Evolutionary conservation across 352 stramenopile species (phyloP).

Genomic region (Plasmopara muralis): DNA sequence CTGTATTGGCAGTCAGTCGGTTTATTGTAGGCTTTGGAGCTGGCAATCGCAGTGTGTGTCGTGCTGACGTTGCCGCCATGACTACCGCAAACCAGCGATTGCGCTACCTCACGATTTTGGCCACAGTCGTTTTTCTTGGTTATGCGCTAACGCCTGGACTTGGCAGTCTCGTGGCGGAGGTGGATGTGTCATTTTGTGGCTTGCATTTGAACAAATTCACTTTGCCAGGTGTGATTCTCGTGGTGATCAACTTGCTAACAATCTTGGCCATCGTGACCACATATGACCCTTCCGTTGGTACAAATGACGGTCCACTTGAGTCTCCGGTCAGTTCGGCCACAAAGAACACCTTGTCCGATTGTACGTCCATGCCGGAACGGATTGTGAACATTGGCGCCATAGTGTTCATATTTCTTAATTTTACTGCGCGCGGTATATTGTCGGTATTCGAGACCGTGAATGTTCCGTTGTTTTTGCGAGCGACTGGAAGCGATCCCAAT

Average conservation of each 20-base stretch:
- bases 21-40: conserved; percentile 77
- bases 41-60: conserved; percentile 72
- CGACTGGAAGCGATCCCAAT: conserved; percentile 50
- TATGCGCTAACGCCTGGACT: conserved; percentile 70
- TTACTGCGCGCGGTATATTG: conserved; percentile 64
- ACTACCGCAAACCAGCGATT: conserved; percentile 67
- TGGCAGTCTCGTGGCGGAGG: conserved; percentile 54
- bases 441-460: conserved; percentile 83
- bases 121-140: conserved; percentile 67
- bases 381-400: conserved; percentile 66
- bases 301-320: conserved; percentile 54
- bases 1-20: conserved; percentile 44
- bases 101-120: conserved; percentile 67
- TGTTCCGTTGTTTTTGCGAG: conserved; percentile 70
- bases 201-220: conserved; percentile 78
- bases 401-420: conserved; percentile 81
- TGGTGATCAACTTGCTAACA: conserved; percentile 53
- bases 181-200: conserved; percentile 48
- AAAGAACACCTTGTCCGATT: conserved; percentile 44
- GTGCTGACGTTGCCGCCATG: conserved; percentile 62
- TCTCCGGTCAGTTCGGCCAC: conserved; percentile 28
- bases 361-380: conserved; percentile 48
- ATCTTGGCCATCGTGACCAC: conserved; percentile 57
- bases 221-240: conserved; percentile 52
- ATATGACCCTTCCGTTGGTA: conserved; percentile 46